Conservation (phyloP, 2,329 filamentous ascomycete species). For the Claviceps spartinae region DNA sequence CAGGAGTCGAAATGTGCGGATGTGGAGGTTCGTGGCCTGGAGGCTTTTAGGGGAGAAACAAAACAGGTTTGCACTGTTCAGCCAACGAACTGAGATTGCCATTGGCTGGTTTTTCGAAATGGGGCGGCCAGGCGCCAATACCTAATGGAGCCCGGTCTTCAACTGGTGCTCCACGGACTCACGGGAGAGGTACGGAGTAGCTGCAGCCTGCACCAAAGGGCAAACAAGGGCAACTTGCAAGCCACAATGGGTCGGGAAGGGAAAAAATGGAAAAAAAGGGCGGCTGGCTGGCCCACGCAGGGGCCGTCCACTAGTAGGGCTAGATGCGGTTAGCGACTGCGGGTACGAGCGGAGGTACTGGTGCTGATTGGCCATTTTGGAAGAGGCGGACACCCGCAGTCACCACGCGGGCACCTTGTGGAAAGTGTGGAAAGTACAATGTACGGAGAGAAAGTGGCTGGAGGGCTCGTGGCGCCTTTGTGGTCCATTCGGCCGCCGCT, state of each 20-base stretch:
- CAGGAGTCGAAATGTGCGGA: neutral
- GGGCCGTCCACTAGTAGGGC: neutral
- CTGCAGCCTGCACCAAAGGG: no score
- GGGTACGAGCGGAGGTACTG: neutral
- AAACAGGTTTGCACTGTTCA: neutral
- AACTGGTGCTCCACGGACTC: no score
- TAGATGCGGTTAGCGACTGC: neutral
- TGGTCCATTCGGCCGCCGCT: neutral
- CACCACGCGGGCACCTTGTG: neutral
- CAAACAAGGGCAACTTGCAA: no score
- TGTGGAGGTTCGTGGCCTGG: neutral
- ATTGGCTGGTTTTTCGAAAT: neutral
- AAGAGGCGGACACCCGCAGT: neutral
- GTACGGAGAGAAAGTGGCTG: neutral
- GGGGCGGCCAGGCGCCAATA: neutral
- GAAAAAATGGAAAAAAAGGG: neutral
- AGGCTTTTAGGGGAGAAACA: neutral
- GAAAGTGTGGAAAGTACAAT: no score
- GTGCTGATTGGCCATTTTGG: neutral
- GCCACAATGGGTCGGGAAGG: neutral
- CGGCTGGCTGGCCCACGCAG: neutral
- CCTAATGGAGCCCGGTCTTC: no score
- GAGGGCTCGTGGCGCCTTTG: neutral
- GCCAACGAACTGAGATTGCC: neutral
- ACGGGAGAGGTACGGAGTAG: no score